Conservation (phyloP, 305 asterid species). For the Solanum aculeatissimum region DNA sequence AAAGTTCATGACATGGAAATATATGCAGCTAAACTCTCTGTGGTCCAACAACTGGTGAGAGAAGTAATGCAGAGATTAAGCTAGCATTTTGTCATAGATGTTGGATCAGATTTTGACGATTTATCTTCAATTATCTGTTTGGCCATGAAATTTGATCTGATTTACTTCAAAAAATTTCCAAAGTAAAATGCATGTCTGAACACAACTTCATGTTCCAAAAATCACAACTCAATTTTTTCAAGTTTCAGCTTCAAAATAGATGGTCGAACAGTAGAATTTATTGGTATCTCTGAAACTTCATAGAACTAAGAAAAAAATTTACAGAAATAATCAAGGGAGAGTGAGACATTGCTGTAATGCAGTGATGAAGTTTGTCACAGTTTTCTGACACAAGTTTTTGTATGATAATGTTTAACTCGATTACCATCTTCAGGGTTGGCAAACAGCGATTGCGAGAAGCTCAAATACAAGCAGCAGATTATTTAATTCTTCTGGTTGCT, state of each 20-base stretch:
- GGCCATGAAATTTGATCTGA: neutral
- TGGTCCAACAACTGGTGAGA: neutral
- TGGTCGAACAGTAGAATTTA: neutral
- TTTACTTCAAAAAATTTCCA: neutral
- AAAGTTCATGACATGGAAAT: neutral
- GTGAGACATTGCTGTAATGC: neutral
- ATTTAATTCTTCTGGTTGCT: constrained; percentile 82
- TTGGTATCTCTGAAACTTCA: neutral
- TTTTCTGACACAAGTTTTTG: neutral
- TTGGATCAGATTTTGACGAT: neutral
- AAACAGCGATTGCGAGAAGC: constrained; percentile 97
- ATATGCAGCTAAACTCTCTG: neutral
- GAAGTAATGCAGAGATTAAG: neutral
- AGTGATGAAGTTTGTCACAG: neutral
- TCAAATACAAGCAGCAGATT: constrained; percentile 85
- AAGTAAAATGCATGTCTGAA: neutral
- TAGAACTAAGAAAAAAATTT: neutral
- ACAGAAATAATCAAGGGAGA: neutral
- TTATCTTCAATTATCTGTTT: neutral
- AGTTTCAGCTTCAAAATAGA: neutral
- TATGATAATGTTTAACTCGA: neutral
- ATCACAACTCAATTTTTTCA: neutral
- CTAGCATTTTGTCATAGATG: neutral
- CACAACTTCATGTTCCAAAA: neutral
- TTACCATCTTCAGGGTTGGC: constrained; percentile 37